These are phyloP conservation scores for Pyronema omphalodes DNA, from an alignment of 495 filamentous ascomycete species.

Conservation along the genomic window DNA sequence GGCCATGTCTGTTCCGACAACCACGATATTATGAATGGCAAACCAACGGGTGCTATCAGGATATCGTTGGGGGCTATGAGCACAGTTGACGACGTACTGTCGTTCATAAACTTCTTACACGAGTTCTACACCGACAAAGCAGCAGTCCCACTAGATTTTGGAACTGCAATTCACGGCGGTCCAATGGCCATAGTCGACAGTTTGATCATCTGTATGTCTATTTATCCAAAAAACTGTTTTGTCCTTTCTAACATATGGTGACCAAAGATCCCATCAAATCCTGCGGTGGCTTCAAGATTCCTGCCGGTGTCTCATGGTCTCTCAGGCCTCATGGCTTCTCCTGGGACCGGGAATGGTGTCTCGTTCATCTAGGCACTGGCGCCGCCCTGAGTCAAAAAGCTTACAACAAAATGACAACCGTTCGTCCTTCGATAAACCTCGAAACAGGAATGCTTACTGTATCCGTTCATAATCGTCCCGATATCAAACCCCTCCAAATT, in stretches of 20 bases:
- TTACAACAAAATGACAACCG: slow-evolving; percentile 65
- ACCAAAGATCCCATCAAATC: slow-evolving; percentile 59
- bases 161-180: not conserved
- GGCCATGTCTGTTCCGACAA: slow-evolving; percentile 66
- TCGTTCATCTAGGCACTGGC: slow-evolving; percentile 66
- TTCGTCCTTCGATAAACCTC: slow-evolving; percentile 53
- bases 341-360: slow-evolving; percentile 90
- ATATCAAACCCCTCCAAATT: slow-evolving; percentile 6
- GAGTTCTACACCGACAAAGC: slow-evolving; percentile 55
- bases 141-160: slow-evolving; percentile 14
- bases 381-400: slow-evolving; percentile 64
- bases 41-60: slow-evolving; percentile 72
- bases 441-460: slow-evolving; percentile 36
- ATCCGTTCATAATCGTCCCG: slow-evolving; percentile 12
- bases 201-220: slow-evolving; percentile 35
- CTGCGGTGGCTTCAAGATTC: slow-evolving; percentile 61
- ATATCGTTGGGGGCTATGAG: slow-evolving; percentile 81
- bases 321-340: slow-evolving; percentile 58
- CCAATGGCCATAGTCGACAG: slow-evolving; percentile 32
- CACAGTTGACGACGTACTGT: slow-evolving; percentile 52
- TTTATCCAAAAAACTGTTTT: not conserved
- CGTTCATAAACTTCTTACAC: slow-evolving; percentile 48
- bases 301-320: slow-evolving; percentile 47
- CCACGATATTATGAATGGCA: slow-evolving; percentile 61
- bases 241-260: not conserved